Conservation (phyloP, 2,329 filamentous ascomycete genomes). For the Cordyceps cateniannulata region DNA sequence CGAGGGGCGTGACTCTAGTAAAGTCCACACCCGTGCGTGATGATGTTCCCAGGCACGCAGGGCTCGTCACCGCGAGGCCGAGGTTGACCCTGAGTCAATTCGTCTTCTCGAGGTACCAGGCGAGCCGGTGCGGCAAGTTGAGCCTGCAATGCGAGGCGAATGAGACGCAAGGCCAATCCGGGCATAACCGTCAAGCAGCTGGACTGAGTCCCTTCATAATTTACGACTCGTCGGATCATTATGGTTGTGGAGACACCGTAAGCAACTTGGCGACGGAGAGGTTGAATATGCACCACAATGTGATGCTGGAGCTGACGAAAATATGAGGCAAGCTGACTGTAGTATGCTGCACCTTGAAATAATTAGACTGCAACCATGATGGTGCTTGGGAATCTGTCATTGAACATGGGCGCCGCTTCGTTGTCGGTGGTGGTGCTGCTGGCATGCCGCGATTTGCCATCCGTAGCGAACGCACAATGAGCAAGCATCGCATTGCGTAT, state of each 20-base stretch:
- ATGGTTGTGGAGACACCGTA: background rate
- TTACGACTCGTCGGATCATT: background rate
- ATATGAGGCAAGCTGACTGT: background rate
- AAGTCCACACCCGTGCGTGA: too few relatives aligned
- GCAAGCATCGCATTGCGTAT: too few relatives aligned
- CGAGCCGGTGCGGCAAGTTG: background rate
- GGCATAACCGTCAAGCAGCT: background rate
- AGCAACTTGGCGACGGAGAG: background rate
- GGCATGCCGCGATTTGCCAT: background rate
- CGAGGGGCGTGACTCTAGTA: too few relatives aligned
- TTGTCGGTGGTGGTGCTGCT: too few relatives aligned
- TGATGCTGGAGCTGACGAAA: slow-evolving; percentile 1
- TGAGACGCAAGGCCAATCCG: background rate
- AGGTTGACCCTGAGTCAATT: too few relatives aligned
- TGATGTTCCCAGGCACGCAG: too few relatives aligned
- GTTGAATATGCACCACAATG: background rate
- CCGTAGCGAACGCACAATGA: background rate
- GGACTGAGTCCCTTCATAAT: background rate
- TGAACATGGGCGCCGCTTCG: background rate
- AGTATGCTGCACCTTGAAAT: background rate
- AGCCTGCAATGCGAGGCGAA: background rate
- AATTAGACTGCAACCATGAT: background rate
- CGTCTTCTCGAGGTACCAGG: too few relatives aligned
- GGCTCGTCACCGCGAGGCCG: too few relatives aligned
- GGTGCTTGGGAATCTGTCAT: background rate